These are phyloP conservation scores for thale cress (Arabidopsis thaliana) DNA, from an alignment of 345 rosid species.

Conservation along the genomic window TAIR10.1 NC_003074.8:8999501-9000000, in stretches of 20 bases:
- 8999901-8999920: slow-evolving; percentile 29
- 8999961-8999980: neutral
- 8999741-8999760: slow-evolving; percentile 21
- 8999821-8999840: slow-evolving; percentile 95
- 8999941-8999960: neutral
- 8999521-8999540: slow-evolving; percentile 45
- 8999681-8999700: slow-evolving; percentile 12
- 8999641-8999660: neutral
- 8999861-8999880: slow-evolving; percentile 94
- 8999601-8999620: neutral
- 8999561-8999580: slow-evolving; percentile 64
- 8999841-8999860: slow-evolving; percentile 98
- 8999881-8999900: slow-evolving; percentile 54
- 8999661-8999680: slow-evolving; percentile 1
- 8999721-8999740: no score
- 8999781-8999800: slow-evolving; percentile 74
- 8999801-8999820: slow-evolving; percentile 93
- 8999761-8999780: slow-evolving; percentile 4
- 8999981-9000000: neutral
- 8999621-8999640: neutral
- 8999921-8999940: neutral
- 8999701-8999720: no score
- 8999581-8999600: slow-evolving; percentile 66
- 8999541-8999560: slow-evolving; percentile 47
- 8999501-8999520: slow-evolving; percentile 44